Evolutionary conservation across 2,329 filamentous ascomycete species (phyloP).

Genomic region (Fusarium vanettenii): DNA sequence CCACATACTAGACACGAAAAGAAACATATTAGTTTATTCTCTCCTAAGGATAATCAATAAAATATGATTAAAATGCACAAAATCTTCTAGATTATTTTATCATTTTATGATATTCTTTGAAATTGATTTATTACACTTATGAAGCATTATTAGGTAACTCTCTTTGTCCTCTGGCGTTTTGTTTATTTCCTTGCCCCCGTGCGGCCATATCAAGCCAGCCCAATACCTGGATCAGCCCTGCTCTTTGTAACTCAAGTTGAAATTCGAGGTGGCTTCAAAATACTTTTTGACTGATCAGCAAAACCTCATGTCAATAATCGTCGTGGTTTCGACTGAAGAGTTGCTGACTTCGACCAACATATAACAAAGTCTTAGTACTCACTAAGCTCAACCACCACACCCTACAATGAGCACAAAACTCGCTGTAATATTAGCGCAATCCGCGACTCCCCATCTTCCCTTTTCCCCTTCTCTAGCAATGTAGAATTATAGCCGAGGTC

Average conservation of each 20-base stretch:
- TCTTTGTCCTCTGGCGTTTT: no score
- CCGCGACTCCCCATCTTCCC: neutral
- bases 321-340: neutral
- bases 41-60: no score
- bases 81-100: no score
- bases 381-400: neutral
- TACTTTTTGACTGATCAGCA: neutral
- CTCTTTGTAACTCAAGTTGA: neutral
- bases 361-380: neutral
- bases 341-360: neutral
- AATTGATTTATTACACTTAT: no score
- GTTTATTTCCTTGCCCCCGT: no score
- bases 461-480: neutral
- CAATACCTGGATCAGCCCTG: neutral
- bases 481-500: neutral
- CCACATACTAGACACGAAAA: neutral
- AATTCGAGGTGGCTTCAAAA: neutral
- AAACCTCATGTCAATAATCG: neutral
- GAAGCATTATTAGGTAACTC: no score
- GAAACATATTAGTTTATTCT: no score
- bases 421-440: no score
- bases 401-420: neutral
- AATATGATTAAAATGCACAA: no score
- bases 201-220: no score
- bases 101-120: no score